A percentile compares a stretch with the other conserved stretches of the same genome.
phyloP scores from a whole-genome alignment of 176 grass and related monocot genomes.

The Zizania latifolia region DNA sequence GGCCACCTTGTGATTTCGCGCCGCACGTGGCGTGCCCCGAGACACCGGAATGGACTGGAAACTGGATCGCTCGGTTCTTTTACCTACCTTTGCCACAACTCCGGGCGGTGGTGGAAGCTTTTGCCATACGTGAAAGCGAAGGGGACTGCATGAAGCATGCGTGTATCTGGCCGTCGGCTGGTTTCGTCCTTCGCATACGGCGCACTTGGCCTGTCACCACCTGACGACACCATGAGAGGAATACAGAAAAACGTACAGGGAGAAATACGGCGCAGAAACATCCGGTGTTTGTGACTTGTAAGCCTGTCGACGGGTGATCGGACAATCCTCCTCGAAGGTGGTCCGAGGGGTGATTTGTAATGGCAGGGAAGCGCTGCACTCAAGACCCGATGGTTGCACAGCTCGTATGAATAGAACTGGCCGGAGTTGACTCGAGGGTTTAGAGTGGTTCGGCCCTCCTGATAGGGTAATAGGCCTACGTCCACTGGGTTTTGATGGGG shows the following conservation, averaged over 20 bases:
- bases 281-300: too few species aligned
- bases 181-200: not conserved
- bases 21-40: slow-evolving; percentile 18
- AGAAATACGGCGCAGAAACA: too few species aligned
- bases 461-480: too few species aligned
- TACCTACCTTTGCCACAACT: slow-evolving; percentile 17
- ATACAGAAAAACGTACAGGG: not conserved
- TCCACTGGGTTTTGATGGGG: too few species aligned
- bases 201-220: not conserved
- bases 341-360: too few species aligned
- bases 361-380: too few species aligned
- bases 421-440: too few species aligned
- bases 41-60: not conserved
- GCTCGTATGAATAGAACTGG: too few species aligned
- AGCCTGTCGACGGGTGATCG: too few species aligned
- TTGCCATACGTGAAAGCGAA: slow-evolving; percentile 23
- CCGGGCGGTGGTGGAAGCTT: not conserved
- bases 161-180: not conserved
- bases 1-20: not conserved
- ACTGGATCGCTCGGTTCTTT: not conserved
- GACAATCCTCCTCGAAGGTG: too few species aligned
- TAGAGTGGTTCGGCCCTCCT: too few species aligned
- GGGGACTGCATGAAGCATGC: not conserved
- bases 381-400: too few species aligned
- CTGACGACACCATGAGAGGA: not conserved